Evolutionary conservation across 139 green algal genomes (phyloP).

Genomic region (Picochlorum costavermella): DNA sequence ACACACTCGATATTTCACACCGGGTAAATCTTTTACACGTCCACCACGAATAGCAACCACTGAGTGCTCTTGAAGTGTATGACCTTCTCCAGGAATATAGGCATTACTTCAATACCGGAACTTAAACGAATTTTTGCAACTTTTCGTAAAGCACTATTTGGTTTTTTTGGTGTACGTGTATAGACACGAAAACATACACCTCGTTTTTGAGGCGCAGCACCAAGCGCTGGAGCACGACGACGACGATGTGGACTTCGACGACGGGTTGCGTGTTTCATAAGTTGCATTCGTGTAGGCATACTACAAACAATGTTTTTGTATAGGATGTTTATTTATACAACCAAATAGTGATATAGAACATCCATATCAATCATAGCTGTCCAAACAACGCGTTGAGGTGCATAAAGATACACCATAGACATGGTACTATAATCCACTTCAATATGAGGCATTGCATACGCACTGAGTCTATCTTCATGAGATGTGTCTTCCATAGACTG

Average conservation of each 20-base stretch:
- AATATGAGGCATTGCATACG: slow-evolving; percentile 17
- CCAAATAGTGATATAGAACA: neutral
- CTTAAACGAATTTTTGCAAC: slow-evolving; percentile 60
- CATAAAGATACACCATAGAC: slow-evolving; percentile 16
- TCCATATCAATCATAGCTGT: slow-evolving; percentile 25
- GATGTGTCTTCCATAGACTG: too few species aligned
- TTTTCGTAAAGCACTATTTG: slow-evolving; percentile 67
- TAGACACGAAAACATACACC: slow-evolving; percentile 61
- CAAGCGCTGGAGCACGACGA: slow-evolving; percentile 43
- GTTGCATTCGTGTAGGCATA: slow-evolving; percentile 46
- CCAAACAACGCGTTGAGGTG: slow-evolving; percentile 19
- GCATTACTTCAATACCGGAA: slow-evolving; percentile 50
- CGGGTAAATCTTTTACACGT: slow-evolving; percentile 73
- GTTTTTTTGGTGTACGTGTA: slow-evolving; percentile 67
- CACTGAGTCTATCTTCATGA: neutral
- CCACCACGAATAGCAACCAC: slow-evolving; percentile 73
- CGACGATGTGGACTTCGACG: slow-evolving; percentile 37
- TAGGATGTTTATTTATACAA: too few species aligned
- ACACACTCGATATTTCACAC: slow-evolving; percentile 58
- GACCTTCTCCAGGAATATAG: slow-evolving; percentile 57
- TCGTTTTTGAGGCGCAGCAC: slow-evolving; percentile 42
- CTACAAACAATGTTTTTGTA: neutral
- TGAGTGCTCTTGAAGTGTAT: slow-evolving; percentile 79
- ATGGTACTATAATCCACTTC: slow-evolving; percentile 18
- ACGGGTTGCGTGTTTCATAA: slow-evolving; percentile 29